These are phyloP conservation scores for Trypanosoma platydactyli DNA, from an alignment of 208 protist species.

Conservation along the genomic window DNA sequence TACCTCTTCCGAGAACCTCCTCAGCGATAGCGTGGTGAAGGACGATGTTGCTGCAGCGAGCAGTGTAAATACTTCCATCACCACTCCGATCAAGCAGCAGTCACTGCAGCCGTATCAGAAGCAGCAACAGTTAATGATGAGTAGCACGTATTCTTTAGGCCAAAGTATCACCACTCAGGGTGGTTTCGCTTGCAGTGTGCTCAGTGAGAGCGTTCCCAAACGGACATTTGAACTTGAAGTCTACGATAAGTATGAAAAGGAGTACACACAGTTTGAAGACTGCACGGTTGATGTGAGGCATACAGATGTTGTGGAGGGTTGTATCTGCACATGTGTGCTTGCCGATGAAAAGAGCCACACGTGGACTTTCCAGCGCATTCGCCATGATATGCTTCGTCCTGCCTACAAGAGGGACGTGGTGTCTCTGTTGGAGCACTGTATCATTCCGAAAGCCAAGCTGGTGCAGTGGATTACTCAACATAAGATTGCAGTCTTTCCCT, in stretches of 20 bases:
- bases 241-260: conserved; percentile 81
- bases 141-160: conserved; percentile 1
- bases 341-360: conserved; percentile 35
- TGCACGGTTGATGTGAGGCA: conserved; percentile 68
- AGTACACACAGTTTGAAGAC: conserved; percentile 72
- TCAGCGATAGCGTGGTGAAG: conserved; percentile 10
- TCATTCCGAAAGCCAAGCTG: conserved; percentile 66
- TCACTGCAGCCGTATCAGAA: neutral
- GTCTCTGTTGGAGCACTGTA: conserved; percentile 57
- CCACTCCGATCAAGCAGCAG: neutral
- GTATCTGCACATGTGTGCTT: conserved; percentile 72
- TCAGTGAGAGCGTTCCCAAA: conserved; percentile 26
- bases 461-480: conserved; percentile 67
- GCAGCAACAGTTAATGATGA: conserved; percentile 17
- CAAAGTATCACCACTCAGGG: conserved; percentile 1
- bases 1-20: conserved; percentile 1
- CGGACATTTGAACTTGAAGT: conserved; percentile 75
- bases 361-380: conserved; percentile 68
- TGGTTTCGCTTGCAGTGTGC: neutral
- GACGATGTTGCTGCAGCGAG: conserved; percentile 7
- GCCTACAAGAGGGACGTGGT: conserved; percentile 74
- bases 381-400: conserved; percentile 71
- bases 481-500: conserved; percentile 41
- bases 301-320: conserved; percentile 74
- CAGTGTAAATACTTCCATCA: neutral